Conservation (phyloP, 225 moss, liverwort and hornwort genomes). For the Anthoceros angustus region DNA sequence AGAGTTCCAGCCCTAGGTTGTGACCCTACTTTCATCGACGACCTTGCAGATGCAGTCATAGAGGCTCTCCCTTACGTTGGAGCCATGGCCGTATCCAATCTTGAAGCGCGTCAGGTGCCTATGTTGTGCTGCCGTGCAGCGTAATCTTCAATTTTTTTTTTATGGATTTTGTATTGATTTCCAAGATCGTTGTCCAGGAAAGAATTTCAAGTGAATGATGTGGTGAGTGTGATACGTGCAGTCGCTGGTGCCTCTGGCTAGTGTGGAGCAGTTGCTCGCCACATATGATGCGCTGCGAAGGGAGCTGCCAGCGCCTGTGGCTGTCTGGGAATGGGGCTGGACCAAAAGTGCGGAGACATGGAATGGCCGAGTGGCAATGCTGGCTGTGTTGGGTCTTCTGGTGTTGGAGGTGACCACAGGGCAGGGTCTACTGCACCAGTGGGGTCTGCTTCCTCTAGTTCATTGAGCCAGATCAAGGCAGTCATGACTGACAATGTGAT, state of each 20-base stretch:
- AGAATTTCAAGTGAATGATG: too few species aligned
- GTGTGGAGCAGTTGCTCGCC: constrained; percentile 78
- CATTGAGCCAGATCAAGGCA: constrained; percentile 2
- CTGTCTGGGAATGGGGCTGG: constrained; percentile 99
- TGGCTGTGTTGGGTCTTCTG: constrained; percentile 68
- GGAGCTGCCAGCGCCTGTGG: constrained; percentile 83
- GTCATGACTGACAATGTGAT: too few species aligned
- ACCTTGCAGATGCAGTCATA: constrained; percentile 88
- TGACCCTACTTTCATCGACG: constrained; percentile 72
- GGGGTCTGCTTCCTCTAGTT: constrained; percentile 59
- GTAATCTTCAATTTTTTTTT: constrained; percentile 2
- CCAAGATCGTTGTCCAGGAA: too few species aligned
- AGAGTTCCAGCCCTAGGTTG: constrained; percentile 78
- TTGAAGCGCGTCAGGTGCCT: constrained; percentile 91
- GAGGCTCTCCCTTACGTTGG: constrained; percentile 96
- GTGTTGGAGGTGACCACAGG: constrained; percentile 87
- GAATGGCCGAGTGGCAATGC: constrained; percentile 94
- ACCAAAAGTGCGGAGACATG: constrained; percentile 96
- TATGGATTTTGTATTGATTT: constrained; percentile 1
- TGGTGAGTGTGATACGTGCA: constrained; percentile 19
- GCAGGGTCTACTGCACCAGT: constrained; percentile 88
- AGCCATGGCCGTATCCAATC: constrained; percentile 88
- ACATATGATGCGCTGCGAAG: constrained; percentile 89
- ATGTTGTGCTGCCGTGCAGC: too few species aligned
- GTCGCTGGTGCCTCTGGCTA: constrained; percentile 90